Base-by-base conservation (phyloP, 805 yeast species). In the Candida taoyuanica region DNA sequence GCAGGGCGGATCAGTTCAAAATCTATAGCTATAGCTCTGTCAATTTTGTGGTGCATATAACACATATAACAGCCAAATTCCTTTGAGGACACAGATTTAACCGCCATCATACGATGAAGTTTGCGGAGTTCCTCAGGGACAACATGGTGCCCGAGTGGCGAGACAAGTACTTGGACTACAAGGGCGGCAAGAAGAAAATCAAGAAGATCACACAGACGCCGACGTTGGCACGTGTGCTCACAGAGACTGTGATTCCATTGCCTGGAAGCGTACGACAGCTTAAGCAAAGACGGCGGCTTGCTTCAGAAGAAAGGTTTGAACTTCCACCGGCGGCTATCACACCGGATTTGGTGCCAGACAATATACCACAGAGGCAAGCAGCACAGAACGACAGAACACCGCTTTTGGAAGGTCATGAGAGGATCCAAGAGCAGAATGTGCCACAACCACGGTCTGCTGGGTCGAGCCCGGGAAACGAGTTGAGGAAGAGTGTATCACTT, bases 71-170 rank as follows among this genome's bases (percentile, higher is more conserved):
- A n/a, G n/a, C n/a, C n/a, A n/a, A n/a, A n/a, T n/a, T n/a, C n/a
- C n/a, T n/a, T n/a, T n/a, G n/a, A n/a, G n/a, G n/a, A n/a, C n/a
- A n/a, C n/a, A n/a, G n/a, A n/a, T n/a, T n/a, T n/a, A n/a, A n/a
- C n/a, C n/a, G n/a, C n/a, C 24, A 21, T 21, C 24, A 15, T 12
- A 28, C 17, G 18, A 48, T 48, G 52, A 50, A 50, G 42, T 50
- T 50, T 29, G 55, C 47, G 23, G 53, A 45, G 44, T 37, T 41
- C 26, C 37, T 52, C 11, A 37, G 37, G 11, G 52, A 44, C 29
- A 42, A 43, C 30, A 29, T 52, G 33, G 83, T 84, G 39, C 95
- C 96, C 5, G 95, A 84, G 53, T 89, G 97, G 97, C 78, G 76
- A 53, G 81, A 77, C 37, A 79, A 80, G 53, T 89, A 89, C 55